Evolutionary conservation across 176 grass and related monocot genomes (phyloP).

Genomic region (Areca catechu): DNA sequence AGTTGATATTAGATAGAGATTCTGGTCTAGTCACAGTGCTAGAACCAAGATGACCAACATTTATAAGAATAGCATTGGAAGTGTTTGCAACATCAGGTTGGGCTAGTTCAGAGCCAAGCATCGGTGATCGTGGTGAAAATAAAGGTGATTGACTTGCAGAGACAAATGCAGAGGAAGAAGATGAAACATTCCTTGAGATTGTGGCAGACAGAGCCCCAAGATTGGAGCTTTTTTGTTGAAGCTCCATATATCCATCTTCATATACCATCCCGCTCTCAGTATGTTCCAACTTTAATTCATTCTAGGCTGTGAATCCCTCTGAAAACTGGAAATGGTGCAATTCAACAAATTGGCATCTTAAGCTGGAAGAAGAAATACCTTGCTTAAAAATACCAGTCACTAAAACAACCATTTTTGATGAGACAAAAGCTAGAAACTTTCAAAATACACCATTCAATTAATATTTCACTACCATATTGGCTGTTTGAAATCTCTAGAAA

Average conservation of each 20-base stretch:
- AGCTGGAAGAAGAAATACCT: neutral
- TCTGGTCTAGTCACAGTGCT: conserved; percentile 16
- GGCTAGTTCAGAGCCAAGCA: conserved; percentile 22
- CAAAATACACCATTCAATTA: too few relatives aligned
- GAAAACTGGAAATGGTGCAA: conserved; percentile 17
- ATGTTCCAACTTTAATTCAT: conserved; percentile 25
- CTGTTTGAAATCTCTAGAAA: too few relatives aligned
- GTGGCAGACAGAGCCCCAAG: conserved; percentile 51
- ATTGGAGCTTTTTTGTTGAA: conserved; percentile 81
- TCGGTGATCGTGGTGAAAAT: conserved; percentile 63
- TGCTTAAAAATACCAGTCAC: neutral
- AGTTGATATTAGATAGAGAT: conserved; percentile 18
- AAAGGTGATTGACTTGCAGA: conserved; percentile 93
- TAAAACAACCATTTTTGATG: too few relatives aligned
- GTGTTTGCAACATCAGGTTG: conserved; percentile 14
- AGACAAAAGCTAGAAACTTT: too few relatives aligned
- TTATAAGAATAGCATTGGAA: conserved; percentile 17
- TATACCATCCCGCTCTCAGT: conserved; percentile 30
- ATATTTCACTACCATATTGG: too few relatives aligned
- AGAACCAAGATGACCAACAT: conserved; percentile 40
- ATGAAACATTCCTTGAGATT: conserved; percentile 63
- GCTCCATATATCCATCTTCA: conserved; percentile 97
- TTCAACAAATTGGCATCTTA: neutral
- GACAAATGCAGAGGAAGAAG: conserved; percentile 84
- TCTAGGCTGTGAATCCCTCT: conserved; percentile 9